A percentile compares a stretch with the other conserved stretches of the same genome.
Conservation (phyloP, 768 basidiomycete genomes). For the Suillus subaureus region DNA sequence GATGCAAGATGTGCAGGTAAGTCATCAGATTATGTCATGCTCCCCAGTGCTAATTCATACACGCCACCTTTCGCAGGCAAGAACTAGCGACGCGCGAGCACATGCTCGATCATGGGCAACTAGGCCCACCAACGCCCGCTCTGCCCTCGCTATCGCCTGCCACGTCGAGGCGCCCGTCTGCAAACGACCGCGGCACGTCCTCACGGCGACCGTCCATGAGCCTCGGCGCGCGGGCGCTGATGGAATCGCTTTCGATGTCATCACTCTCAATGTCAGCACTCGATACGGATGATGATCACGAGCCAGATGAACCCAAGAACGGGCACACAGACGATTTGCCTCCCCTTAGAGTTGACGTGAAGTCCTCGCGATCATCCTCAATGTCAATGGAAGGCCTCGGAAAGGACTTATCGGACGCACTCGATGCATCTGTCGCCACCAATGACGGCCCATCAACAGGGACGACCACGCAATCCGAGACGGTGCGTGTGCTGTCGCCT, state of each 20-base stretch:
- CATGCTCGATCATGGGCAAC: constrained; percentile 88
- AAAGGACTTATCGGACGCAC: constrained; percentile 32
- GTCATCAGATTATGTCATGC: constrained; percentile 16
- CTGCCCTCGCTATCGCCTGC: constrained; percentile 46
- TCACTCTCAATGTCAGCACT: constrained; percentile 59
- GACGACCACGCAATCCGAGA: constrained; percentile 8
- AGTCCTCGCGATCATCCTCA: constrained; percentile 16
- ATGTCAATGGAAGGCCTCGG: constrained; percentile 37
- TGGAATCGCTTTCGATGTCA: constrained; percentile 51
- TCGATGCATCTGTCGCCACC: constrained; percentile 22
- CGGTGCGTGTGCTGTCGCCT: background rate
- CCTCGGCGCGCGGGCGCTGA: constrained; percentile 34
- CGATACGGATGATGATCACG: constrained; percentile 46
- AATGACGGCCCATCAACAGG: background rate
- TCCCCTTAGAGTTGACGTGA: constrained; percentile 14
- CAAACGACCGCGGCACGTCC: constrained; percentile 20
- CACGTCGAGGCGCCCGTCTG: constrained; percentile 46
- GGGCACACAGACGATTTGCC: background rate
- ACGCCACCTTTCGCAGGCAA: constrained; percentile 45
- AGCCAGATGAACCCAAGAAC: constrained; percentile 23
- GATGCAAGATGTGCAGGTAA: constrained; percentile 92
- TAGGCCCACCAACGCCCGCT: constrained; percentile 68
- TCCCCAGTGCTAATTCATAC: background rate
- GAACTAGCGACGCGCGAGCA: constrained; percentile 91
- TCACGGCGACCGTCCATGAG: constrained; percentile 25